A percentile compares a stretch with the other conserved stretches of the same genome.
Conservation (phyloP, 441 rosid genomes). For the Pelargonium fulgidum region DNA sequence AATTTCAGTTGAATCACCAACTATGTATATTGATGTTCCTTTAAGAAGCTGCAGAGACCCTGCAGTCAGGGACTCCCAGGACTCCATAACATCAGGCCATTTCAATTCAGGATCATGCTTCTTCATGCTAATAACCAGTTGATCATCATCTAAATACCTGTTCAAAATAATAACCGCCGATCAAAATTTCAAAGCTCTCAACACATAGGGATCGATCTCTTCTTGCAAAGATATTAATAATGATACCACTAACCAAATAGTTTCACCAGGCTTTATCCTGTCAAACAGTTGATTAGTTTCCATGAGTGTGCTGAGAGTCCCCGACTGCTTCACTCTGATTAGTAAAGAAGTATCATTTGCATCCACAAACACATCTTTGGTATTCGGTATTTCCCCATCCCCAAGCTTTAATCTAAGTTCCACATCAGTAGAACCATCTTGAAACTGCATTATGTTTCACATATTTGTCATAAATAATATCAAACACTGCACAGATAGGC, state of each 20-base stretch:
- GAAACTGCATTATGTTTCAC: conserved; percentile 48
- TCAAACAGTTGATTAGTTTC: conserved; percentile 66
- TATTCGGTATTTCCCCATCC: conserved; percentile 32
- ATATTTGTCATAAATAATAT: neutral
- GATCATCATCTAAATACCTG: conserved; percentile 80
- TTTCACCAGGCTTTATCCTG: conserved; percentile 64
- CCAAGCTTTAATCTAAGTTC: conserved; percentile 60
- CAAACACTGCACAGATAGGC: neutral
- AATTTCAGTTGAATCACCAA: conserved; percentile 69
- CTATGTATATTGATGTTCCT: conserved; percentile 79
- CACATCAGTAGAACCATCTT: conserved; percentile 66
- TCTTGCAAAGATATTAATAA: conserved; percentile 4
- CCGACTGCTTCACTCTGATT: conserved; percentile 46
- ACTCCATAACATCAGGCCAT: conserved; percentile 88
- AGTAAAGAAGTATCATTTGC: conserved; percentile 59
- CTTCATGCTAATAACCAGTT: conserved; percentile 75
- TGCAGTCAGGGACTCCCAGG: conserved; percentile 81
- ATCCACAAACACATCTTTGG: conserved; percentile 67
- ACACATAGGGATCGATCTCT: neutral
- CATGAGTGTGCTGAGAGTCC: conserved; percentile 44
- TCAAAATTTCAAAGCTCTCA: neutral
- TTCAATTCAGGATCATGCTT: conserved; percentile 75
- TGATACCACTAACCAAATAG: conserved; percentile 57
- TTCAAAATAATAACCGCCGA: conserved; percentile 16
- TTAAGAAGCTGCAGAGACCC: conserved; percentile 71